Evolutionary conservation across 2,329 filamentous ascomycete genomes (phyloP).

Genomic region (Phyllosticta citriasiana): DNA sequence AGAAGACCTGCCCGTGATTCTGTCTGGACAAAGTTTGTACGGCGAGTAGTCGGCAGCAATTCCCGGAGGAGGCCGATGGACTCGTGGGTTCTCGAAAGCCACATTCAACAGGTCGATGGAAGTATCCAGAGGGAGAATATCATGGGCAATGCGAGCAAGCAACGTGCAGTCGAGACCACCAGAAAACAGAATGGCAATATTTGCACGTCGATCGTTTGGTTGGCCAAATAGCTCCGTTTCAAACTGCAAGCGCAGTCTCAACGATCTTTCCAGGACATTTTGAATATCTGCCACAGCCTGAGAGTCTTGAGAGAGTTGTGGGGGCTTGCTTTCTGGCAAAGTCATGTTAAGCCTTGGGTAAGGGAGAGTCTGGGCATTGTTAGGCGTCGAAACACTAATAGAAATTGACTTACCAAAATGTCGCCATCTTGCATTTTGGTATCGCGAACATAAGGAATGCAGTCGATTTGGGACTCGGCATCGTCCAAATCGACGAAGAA

Average conservation of each 20-base stretch:
- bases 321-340: neutral
- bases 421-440: no score
- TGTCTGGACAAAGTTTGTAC: constrained; percentile 83
- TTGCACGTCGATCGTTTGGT: constrained; percentile 25
- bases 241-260: constrained; percentile 5
- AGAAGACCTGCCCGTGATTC: constrained; percentile 73
- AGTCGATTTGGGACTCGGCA: neutral
- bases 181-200: constrained; percentile 78
- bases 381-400: neutral
- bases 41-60: constrained; percentile 22
- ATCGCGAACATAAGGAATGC: constrained; percentile 1
- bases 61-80: constrained; percentile 30
- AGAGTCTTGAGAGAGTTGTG: constrained; percentile 3
- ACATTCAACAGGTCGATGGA: constrained; percentile 86
- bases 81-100: constrained; percentile 86
- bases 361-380: neutral
- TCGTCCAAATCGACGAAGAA: constrained; percentile 52
- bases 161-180: constrained; percentile 90
- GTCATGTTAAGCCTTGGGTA: constrained; percentile 2
- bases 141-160: constrained; percentile 69
- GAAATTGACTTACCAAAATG: neutral
- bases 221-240: neutral
- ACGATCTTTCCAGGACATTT: constrained; percentile 4
- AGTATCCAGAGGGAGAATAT: constrained; percentile 59
- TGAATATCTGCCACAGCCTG: constrained; percentile 31